These are phyloP conservation scores for Boletus tylopilopsis DNA, from an alignment of 768 basidiomycete species.

Conservation along the genomic window DNA sequence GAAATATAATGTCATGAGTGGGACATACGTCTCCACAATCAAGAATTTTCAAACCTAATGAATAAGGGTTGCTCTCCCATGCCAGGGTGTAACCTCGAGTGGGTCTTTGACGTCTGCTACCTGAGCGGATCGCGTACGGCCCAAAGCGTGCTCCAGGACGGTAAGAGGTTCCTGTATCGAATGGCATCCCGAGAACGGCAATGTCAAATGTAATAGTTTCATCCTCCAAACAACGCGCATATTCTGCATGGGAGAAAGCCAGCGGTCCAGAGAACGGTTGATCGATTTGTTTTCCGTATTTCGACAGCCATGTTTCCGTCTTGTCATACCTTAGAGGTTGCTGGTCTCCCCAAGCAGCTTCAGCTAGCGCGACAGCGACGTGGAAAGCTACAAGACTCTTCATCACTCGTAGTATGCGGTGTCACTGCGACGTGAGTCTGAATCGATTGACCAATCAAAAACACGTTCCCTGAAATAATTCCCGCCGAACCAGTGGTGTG, in stretches of 20 bases:
- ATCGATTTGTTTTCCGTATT: constrained; percentile 75
- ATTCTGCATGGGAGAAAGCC: constrained; percentile 81
- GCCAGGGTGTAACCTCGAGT: constrained; percentile 63
- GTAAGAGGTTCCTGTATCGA: constrained; percentile 61
- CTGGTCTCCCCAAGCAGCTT: constrained; percentile 7
- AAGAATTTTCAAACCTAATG: constrained; percentile 52
- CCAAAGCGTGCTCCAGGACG: constrained; percentile 80
- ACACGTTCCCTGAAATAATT: neutral
- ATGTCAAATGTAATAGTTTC: constrained; percentile 42
- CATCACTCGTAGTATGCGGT: no score
- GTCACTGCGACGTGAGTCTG: no score
- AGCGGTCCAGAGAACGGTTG: constrained; percentile 76
- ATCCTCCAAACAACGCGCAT: constrained; percentile 31
- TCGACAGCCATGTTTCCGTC: constrained; percentile 55
- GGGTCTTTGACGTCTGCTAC: constrained; percentile 62
- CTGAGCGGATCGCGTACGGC: constrained; percentile 79
- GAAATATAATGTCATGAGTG: neutral
- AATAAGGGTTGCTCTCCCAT: constrained; percentile 71
- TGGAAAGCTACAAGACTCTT: constrained; percentile 1
- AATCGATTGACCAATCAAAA: no score
- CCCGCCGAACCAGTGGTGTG: neutral
- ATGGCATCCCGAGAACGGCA: constrained; percentile 77
- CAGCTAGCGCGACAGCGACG: neutral
- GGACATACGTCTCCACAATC: constrained; percentile 78
- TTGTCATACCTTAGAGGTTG: constrained; percentile 8